Conservation (phyloP, 164 flowering plant species). For the Liquidambar formosana region DNA sequence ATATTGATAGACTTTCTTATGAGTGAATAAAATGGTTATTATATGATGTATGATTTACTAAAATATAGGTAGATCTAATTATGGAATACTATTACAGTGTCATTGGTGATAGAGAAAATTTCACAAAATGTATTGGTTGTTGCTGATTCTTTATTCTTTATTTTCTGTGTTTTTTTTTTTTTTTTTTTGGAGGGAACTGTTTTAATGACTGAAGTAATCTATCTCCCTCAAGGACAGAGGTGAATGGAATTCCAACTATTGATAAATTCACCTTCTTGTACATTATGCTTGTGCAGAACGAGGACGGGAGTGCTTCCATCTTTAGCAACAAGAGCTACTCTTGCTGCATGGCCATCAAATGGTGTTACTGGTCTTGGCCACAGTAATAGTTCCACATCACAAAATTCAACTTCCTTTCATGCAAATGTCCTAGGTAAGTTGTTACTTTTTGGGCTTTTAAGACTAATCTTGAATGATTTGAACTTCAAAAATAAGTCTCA, state of each 20-base stretch:
- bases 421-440: constrained; percentile 39
- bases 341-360: constrained; percentile 76
- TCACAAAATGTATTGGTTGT: too few relatives aligned
- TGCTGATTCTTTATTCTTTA: too few relatives aligned
- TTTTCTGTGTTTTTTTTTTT: too few relatives aligned
- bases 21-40: too few relatives aligned
- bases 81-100: too few relatives aligned
- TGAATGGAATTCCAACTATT: neutral
- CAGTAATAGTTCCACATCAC: constrained; percentile 17
- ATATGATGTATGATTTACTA: too few relatives aligned
- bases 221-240: neutral
- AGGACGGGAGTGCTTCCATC: constrained; percentile 60
- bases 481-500: neutral
- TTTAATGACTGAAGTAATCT: too few relatives aligned
- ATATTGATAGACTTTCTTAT: too few relatives aligned
- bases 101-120: too few relatives aligned
- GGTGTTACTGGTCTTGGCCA: constrained; percentile 23
- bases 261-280: neutral
- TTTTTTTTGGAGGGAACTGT: too few relatives aligned
- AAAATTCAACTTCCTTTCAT: constrained; percentile 24
- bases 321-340: constrained; percentile 74
- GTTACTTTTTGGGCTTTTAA: neutral
- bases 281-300: constrained; percentile 45
- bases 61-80: too few relatives aligned
- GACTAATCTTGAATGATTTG: neutral